phyloP scores from a whole-genome alignment of 2,329 filamentous ascomycete genomes.

The Basipetospora chlamydospora region DNA sequence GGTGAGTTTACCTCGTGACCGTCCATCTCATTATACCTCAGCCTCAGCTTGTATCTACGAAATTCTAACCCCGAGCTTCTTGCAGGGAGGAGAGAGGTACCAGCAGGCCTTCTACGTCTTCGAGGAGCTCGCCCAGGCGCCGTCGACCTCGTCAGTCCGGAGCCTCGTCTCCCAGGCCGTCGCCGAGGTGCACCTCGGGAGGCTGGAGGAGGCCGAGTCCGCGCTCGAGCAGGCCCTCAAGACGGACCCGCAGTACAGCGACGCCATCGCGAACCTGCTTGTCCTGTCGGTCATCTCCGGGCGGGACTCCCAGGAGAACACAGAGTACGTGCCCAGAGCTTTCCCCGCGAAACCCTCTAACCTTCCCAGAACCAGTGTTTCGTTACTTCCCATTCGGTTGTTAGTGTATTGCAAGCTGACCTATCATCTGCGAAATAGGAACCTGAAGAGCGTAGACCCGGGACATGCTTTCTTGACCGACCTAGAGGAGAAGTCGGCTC shows the following conservation, averaged over 20 bases:
- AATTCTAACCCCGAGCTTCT: no score
- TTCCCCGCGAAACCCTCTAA: neutral
- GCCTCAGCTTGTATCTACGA: no score
- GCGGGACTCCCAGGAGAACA: conserved; percentile 50
- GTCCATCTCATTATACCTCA: no score
- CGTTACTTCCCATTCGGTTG: neutral
- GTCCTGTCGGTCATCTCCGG: conserved; percentile 68
- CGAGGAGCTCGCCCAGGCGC: conserved; percentile 83
- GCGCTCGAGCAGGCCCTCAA: conserved; percentile 69
- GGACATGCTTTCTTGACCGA: conserved; percentile 60
- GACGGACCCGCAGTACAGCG: conserved; percentile 55
- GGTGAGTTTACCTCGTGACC: no score
- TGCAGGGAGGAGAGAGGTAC: conserved; percentile 82
- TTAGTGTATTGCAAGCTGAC: conserved; percentile 8
- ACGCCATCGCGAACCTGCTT: conserved; percentile 69
- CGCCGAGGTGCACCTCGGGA: conserved; percentile 78
- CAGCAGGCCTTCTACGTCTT: conserved; percentile 96
- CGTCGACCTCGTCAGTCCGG: conserved; percentile 61
- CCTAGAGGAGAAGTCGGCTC: conserved; percentile 67
- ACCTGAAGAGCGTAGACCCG: conserved; percentile 42
- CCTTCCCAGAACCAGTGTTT: no score
- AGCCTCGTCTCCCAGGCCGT: conserved; percentile 79
- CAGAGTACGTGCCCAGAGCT: conserved; percentile 40
- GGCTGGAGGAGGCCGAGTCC: conserved; percentile 75
- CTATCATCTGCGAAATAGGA: conserved; percentile 22